phyloP scores from a whole-genome alignment of 2,329 filamentous ascomycete genomes.

The Penicillium psychrosexuale region DNA sequence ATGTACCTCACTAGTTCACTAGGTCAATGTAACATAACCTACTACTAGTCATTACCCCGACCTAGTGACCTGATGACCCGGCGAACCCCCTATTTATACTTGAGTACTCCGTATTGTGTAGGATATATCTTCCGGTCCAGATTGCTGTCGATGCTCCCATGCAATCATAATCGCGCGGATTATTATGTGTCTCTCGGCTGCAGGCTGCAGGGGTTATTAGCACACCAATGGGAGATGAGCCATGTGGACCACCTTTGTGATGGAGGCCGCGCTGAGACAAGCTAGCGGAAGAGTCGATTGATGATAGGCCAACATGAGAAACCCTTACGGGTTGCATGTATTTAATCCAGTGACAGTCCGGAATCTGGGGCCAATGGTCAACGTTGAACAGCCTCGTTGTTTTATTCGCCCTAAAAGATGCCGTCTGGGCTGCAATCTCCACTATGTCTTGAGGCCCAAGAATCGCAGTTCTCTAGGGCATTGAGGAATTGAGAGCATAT shows the following conservation, averaged over 20 bases:
- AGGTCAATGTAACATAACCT: too few relatives aligned
- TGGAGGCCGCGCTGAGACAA: background rate
- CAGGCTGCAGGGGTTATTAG: too few relatives aligned
- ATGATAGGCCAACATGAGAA: background rate
- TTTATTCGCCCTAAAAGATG: background rate
- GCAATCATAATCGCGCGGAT: background rate
- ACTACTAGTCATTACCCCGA: too few relatives aligned
- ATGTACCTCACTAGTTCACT: too few relatives aligned
- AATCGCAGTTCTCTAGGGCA: background rate
- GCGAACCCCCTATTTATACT: background rate
- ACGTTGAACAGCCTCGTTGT: background rate
- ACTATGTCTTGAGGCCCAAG: slow-evolving; percentile 1
- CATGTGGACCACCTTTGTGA: background rate
- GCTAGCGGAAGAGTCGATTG: background rate
- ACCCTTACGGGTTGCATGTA: slow-evolving; percentile 4
- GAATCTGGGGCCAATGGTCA: background rate
- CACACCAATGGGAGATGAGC: background rate
- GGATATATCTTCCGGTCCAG: background rate
- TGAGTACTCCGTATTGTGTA: background rate
- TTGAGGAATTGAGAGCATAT: too few relatives aligned
- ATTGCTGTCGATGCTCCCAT: background rate
- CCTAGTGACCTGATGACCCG: too few relatives aligned
- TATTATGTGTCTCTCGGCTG: too few relatives aligned
- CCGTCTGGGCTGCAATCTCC: slow-evolving; percentile 1
- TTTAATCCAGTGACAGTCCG: background rate